Evolutionary conservation across 148 eudicot genomes (phyloP).

Genomic region (Heliosperma pusillum): DNA sequence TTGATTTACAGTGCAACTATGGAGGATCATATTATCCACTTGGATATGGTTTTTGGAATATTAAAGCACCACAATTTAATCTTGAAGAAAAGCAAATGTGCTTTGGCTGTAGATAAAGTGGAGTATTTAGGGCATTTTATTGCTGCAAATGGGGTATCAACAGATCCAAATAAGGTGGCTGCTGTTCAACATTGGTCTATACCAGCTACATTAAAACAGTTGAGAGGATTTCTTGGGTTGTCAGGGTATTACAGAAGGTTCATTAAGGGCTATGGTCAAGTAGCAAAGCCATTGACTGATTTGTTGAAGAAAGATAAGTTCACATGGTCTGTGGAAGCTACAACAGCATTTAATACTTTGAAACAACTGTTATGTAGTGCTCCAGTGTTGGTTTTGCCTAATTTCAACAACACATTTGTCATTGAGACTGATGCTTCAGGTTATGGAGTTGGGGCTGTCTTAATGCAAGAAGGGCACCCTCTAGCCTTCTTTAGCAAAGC

Average conservation of each 20-base stretch:
- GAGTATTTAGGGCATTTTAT: constrained; percentile 1
- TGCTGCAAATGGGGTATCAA: not conserved
- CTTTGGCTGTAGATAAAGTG: not conserved
- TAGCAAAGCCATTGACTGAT: too few species aligned
- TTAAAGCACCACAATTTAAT: not conserved
- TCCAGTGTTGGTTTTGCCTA: constrained; percentile 15
- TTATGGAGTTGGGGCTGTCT: too few species aligned
- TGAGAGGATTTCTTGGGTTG: not conserved
- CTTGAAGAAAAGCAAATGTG: constrained; percentile 9
- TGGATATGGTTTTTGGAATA: not conserved
- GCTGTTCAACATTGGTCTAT: not conserved
- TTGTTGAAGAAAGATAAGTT: not conserved
- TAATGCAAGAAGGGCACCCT: too few species aligned
- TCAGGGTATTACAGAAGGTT: not conserved
- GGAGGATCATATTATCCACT: not conserved
- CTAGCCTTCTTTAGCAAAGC: too few species aligned
- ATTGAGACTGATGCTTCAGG: too few species aligned
- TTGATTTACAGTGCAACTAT: not conserved
- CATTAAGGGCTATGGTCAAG: too few species aligned
- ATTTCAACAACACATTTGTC: constrained; percentile 5
- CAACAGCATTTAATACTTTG: not conserved
- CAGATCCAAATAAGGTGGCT: not conserved
- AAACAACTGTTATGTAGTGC: not conserved
- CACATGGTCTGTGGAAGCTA: not conserved
- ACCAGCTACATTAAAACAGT: not conserved